Conservation (phyloP, 371 early-diverging fungal species). For the Mucor ambiguus region DNA sequence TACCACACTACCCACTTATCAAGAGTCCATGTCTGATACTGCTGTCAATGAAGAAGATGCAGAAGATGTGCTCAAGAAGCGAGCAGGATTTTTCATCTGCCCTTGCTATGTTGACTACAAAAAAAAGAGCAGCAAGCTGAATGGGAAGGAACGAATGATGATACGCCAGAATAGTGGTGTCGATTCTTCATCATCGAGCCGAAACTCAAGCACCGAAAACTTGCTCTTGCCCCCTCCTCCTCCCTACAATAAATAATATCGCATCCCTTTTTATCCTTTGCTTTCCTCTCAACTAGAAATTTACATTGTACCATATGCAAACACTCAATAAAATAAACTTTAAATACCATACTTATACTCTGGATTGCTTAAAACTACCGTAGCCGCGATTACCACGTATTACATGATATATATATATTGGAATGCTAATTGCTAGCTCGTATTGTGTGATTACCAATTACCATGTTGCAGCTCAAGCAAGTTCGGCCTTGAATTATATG, state of each 20-base stretch:
- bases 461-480: background rate
- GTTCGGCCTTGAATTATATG: no score
- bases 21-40: slow-evolving; percentile 35
- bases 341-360: background rate
- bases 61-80: slow-evolving; percentile 15
- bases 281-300: background rate
- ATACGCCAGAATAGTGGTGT: slow-evolving; percentile 24
- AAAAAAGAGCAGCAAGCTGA: slow-evolving; percentile 32
- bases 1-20: slow-evolving; percentile 35
- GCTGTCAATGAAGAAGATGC: slow-evolving; percentile 28
- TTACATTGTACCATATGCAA: background rate
- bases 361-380: background rate
- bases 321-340: background rate
- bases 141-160: slow-evolving; percentile 33
- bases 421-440: no score
- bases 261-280: background rate
- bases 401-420: no score
- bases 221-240: slow-evolving; percentile 20
- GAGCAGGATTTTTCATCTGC: slow-evolving; percentile 41
- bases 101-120: slow-evolving; percentile 51
- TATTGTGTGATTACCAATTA: no score
- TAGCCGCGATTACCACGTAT: no score
- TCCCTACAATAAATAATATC: slow-evolving; percentile 12
- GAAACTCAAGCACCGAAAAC: slow-evolving; percentile 3
- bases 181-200: background rate